These are phyloP conservation scores for Leccinum subfulvum DNA, from an alignment of 1,284 basidiomycete genomes.

Conservation along the genomic window DNA sequence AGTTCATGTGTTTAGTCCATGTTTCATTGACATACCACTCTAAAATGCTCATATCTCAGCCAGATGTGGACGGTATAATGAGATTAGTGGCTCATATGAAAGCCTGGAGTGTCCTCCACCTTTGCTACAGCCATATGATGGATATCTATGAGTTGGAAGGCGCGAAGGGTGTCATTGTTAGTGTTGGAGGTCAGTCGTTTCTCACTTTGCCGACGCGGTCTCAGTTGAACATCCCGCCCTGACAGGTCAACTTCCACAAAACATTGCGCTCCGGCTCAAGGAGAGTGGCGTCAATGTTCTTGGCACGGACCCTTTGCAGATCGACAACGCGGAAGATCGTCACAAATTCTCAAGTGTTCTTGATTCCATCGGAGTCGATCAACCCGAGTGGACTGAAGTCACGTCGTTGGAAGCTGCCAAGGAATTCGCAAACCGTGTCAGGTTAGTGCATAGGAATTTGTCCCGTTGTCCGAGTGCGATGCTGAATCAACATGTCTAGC, in stretches of 20 bases:
- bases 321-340: slow-evolving; percentile 97
- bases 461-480: slow-evolving; percentile 6
- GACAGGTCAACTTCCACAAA: slow-evolving; percentile 92
- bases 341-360: slow-evolving; percentile 98
- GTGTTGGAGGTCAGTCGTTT: slow-evolving; percentile 78
- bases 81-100: too few species aligned
- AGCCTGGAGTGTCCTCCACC: too few species aligned
- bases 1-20: too few species aligned
- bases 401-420: slow-evolving; percentile 89
- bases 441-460: slow-evolving; percentile 39
- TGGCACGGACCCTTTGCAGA: slow-evolving; percentile 93
- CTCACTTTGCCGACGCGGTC: not conserved
- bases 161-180: slow-evolving; percentile 92
- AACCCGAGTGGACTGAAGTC: slow-evolving; percentile 95
- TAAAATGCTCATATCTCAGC: too few species aligned
- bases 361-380: slow-evolving; percentile 94
- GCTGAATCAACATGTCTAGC: slow-evolving; percentile 38
- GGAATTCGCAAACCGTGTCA: slow-evolving; percentile 85
- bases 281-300: slow-evolving; percentile 89
- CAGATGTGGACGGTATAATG: too few species aligned
- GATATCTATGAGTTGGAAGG: slow-evolving; percentile 98
- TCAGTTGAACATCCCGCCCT: not conserved
- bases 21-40: too few species aligned
- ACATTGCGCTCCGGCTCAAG: slow-evolving; percentile 96
- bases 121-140: slow-evolving; percentile 62